Conservation (phyloP, 2,329 filamentous ascomycete genomes). For the Colletotrichum trifolii region DNA sequence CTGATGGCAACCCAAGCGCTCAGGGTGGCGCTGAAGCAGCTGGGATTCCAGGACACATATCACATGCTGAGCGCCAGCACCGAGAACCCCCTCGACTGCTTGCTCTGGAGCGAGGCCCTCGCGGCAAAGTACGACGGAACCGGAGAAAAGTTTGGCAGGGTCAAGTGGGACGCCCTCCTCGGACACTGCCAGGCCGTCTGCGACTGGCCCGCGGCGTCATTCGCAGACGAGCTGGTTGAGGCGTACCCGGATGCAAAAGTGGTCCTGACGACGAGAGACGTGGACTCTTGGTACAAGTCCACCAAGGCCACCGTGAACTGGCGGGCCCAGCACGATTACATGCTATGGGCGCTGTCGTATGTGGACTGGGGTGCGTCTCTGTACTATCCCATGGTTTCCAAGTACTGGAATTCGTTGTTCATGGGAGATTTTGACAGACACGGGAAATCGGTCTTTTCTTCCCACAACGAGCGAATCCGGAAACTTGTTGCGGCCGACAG, state of each 20-base stretch:
- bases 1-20: background rate
- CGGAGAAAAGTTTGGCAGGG: conserved; percentile 30
- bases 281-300: conserved; percentile 44
- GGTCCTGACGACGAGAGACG: conserved; percentile 45
- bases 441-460: conserved; percentile 41
- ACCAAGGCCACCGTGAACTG: conserved; percentile 42
- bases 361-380: conserved; percentile 73
- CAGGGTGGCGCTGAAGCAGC: conserved; percentile 50
- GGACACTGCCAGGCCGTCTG: conserved; percentile 43
- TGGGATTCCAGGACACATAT: conserved; percentile 33
- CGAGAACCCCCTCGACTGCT: conserved; percentile 47
- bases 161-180: conserved; percentile 48
- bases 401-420: conserved; percentile 77
- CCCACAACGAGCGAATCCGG: conserved; percentile 25
- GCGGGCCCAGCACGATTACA: conserved; percentile 37
- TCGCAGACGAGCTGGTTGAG: conserved; percentile 42
- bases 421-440: conserved; percentile 67
- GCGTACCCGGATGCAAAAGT: conserved; percentile 50
- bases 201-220: conserved; percentile 35
- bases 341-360: conserved; percentile 40
- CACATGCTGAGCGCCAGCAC: conserved; percentile 33
- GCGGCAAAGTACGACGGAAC: conserved; percentile 57
- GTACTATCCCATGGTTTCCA: conserved; percentile 77
- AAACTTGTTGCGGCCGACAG: conserved; percentile 3
- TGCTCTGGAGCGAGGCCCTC: conserved; percentile 78